phyloP scores from a whole-genome alignment of 2,329 filamentous ascomycete species.

The Xylaria sp. region DNA sequence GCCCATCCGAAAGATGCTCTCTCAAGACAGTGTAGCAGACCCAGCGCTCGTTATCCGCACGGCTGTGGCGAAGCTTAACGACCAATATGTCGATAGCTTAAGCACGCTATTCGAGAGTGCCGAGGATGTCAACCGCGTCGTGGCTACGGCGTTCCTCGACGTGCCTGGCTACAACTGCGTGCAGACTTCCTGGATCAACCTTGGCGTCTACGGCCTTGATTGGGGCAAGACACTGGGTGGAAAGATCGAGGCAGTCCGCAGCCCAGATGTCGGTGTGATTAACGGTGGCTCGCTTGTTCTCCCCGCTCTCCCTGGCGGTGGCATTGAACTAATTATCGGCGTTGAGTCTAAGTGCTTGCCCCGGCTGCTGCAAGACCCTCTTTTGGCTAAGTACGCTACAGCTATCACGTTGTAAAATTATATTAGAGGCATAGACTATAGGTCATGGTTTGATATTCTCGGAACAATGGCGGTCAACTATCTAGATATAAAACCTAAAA shows the following conservation, averaged over 20 bases:
- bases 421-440: neutral
- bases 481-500: neutral
- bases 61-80: slow-evolving; percentile 40
- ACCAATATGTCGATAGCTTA: slow-evolving; percentile 42
- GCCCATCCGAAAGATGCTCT: slow-evolving; percentile 41
- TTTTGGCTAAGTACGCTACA: slow-evolving; percentile 40
- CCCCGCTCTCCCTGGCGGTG: slow-evolving; percentile 41
- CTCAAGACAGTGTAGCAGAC: slow-evolving; percentile 39
- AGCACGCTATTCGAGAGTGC: slow-evolving; percentile 40
- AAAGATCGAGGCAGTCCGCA: slow-evolving; percentile 40
- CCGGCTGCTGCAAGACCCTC: slow-evolving; percentile 39
- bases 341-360: slow-evolving; percentile 41
- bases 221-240: slow-evolving; percentile 42
- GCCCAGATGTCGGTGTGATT: slow-evolving; percentile 42
- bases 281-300: slow-evolving; percentile 43
- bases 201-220: slow-evolving; percentile 42
- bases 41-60: slow-evolving; percentile 44
- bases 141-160: slow-evolving; percentile 44
- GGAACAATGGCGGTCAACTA: neutral
- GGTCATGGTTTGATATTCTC: neutral
- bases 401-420: slow-evolving; percentile 26
- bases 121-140: slow-evolving; percentile 41
- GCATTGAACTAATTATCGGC: slow-evolving; percentile 44
- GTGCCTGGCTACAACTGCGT: slow-evolving; percentile 44
- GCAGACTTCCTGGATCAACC: slow-evolving; percentile 44